Base-by-base conservation (phyloP, 176 grass and related monocot species). In the Zea luxurians region DNA sequence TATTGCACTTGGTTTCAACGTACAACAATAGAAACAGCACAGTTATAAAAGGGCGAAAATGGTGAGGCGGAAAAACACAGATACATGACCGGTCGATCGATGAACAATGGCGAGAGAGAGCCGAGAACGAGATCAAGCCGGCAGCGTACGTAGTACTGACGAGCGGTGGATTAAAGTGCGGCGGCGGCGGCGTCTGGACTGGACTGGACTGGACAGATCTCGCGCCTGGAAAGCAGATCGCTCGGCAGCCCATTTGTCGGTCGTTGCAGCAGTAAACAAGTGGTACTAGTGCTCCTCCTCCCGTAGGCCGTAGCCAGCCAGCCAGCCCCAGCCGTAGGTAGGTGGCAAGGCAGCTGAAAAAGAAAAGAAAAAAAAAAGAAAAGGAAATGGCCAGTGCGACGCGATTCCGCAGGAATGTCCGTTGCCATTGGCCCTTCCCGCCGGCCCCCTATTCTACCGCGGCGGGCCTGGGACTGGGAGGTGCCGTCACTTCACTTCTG, bases 181-280 rank as follows among this genome's bases (percentile, higher is more conserved):
- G 58, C 21, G 18, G 9, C 11, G 47, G 7, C 37, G 46, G 44
- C 43, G 5, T 9, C 42, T 10, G n/a, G n/a, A n/a, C n/a, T n/a
- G n/a, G n/a, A n/a, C 27, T 27, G 27, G 27, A 27, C 44, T 18
- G 4, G 13, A 16, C 46, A 83, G 55, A 77, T 84, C 82, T 78
- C 3, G 73, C 21, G 66, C 3, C 82, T 71, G 27, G 46, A 84
- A 84, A 75, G 45, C 36, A 64, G 66, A 84, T 84, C 82, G 40
- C 41, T 7, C 41, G 37, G 57, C 68, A 58, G 60, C 63, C 76
- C 75, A 85, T 67, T 53, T 71, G 83, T 87, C 61, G 83, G 76
- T 67, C 68, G 21, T 74, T 37, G 76, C 45, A 61, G 43, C 43
- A n/a, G 59, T 65, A 48, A 40, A 50, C 53, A 27, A 67, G n/a